A percentile compares a stretch with the other conserved stretches of the same genome.
Evolutionary conservation across 2,329 filamentous ascomycete species (phyloP).

Genomic region (Mycosphaerelloides madeirae): DNA sequence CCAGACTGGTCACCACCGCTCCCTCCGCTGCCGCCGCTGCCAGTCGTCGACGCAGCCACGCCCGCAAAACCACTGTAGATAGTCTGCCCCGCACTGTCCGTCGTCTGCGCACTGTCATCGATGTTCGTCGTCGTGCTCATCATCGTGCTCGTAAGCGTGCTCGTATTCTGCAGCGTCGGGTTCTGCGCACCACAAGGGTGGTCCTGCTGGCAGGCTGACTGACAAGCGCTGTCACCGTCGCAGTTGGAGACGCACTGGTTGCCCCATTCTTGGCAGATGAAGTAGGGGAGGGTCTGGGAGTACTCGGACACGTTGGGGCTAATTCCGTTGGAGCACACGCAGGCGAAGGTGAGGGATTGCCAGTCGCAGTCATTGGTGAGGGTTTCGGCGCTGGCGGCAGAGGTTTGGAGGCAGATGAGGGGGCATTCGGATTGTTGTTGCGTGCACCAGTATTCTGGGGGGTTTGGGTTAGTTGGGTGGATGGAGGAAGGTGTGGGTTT

Average conservation of each 20-base stretch:
- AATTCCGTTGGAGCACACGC: constrained; percentile 63
- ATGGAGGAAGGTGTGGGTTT: background rate
- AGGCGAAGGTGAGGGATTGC: constrained; percentile 63
- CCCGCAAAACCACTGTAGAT: constrained; percentile 45
- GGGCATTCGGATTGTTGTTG: constrained; percentile 62
- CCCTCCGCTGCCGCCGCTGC: constrained; percentile 29
- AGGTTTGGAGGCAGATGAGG: constrained; percentile 64
- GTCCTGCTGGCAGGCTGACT: constrained; percentile 57
- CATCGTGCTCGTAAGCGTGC: constrained; percentile 45
- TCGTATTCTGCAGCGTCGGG: constrained; percentile 57
- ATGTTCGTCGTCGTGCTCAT: constrained; percentile 35
- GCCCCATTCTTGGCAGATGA: constrained; percentile 67
- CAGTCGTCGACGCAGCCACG: constrained; percentile 14
- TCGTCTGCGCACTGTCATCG: constrained; percentile 32
- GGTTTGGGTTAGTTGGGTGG: constrained; percentile 15
- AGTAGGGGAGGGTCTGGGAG: constrained; percentile 73
- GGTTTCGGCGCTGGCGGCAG: constrained; percentile 42
- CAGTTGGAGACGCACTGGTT: constrained; percentile 57
- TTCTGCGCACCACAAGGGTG: constrained; percentile 68
- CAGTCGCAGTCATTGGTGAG: constrained; percentile 63
- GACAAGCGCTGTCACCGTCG: constrained; percentile 52
- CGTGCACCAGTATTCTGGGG: constrained; percentile 54
- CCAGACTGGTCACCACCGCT: constrained; percentile 2
- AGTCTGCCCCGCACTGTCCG: constrained; percentile 27
- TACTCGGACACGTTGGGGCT: constrained; percentile 71